Evolutionary conservation across 306 rosid genomes (phyloP).

Genomic region (Begonia masoniana): DNA sequence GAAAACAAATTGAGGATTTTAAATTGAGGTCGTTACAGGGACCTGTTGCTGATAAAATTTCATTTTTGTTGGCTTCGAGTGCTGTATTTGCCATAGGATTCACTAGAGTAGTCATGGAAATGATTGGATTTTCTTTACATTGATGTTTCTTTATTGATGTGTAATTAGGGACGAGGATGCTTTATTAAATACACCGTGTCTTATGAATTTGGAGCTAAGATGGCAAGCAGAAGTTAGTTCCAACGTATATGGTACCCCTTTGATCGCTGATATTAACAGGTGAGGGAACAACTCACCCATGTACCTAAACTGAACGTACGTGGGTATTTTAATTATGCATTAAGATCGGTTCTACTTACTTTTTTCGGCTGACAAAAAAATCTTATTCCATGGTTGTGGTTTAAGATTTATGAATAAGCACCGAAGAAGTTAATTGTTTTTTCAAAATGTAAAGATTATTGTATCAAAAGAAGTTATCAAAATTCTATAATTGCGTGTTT

Average conservation of each 20-base stretch:
- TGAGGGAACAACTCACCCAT: conserved; percentile 2
- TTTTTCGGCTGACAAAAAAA: too few relatives aligned
- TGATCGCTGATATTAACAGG: conserved; percentile 95
- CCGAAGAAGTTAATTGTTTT: too few relatives aligned
- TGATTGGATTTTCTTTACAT: neutral
- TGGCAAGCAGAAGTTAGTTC: conserved; percentile 99
- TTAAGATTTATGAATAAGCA: too few relatives aligned
- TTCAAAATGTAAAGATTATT: too few relatives aligned
- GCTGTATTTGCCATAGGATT: conserved; percentile 1
- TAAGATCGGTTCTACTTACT: too few relatives aligned
- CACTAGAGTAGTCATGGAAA: conserved; percentile 1
- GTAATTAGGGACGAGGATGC: conserved; percentile 71
- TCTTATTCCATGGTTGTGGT: too few relatives aligned
- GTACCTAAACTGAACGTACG: too few relatives aligned
- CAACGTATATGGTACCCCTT: conserved; percentile 82
- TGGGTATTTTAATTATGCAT: too few relatives aligned
- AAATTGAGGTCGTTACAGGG: too few relatives aligned
- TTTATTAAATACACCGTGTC: conserved; percentile 65
- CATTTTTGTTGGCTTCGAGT: neutral
- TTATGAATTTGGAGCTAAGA: conserved; percentile 84
- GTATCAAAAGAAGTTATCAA: too few relatives aligned
- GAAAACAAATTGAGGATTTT: too few relatives aligned
- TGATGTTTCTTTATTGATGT: neutral
- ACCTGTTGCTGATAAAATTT: neutral
- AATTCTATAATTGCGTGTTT: too few relatives aligned